phyloP scores from a whole-genome alignment of 768 basidiomycete genomes.

The Boletellus ananiceps region DNA sequence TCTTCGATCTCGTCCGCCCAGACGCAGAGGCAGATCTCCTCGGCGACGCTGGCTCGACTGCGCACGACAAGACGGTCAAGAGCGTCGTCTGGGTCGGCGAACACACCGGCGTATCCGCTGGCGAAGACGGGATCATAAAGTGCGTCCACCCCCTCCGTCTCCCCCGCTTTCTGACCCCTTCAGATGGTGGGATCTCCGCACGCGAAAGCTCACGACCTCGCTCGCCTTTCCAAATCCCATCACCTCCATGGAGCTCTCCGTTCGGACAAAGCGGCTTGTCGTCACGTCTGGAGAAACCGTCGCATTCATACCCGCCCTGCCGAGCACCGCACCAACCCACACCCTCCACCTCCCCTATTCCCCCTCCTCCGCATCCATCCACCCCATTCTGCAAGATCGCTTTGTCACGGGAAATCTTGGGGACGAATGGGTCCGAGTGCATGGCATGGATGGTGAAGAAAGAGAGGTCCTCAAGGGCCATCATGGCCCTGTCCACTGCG shows the following conservation, averaged over 20 bases:
- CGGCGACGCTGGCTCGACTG: slow-evolving; percentile 49
- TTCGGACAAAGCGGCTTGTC: slow-evolving; percentile 75
- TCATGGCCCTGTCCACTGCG: slow-evolving; percentile 94
- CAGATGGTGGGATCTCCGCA: slow-evolving; percentile 97
- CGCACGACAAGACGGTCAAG: slow-evolving; percentile 88
- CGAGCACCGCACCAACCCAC: slow-evolving; percentile 61
- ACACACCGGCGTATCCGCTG: slow-evolving; percentile 81
- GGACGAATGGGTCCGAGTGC: slow-evolving; percentile 96
- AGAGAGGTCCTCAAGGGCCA: slow-evolving; percentile 91
- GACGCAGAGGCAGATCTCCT: slow-evolving; percentile 87
- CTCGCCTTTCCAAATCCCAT: slow-evolving; percentile 75
- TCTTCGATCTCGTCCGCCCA: slow-evolving; percentile 85
- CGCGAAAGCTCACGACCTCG: slow-evolving; percentile 63
- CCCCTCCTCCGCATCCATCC: slow-evolving; percentile 92
- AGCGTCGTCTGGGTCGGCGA: slow-evolving; percentile 93
- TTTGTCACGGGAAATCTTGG: slow-evolving; percentile 87
- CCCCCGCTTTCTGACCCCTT: slow-evolving; percentile 13
- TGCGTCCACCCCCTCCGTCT: slow-evolving; percentile 30
- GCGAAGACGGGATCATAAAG: slow-evolving; percentile 91
- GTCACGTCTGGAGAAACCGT: slow-evolving; percentile 91
- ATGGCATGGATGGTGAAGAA: slow-evolving; percentile 88
- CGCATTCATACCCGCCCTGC: slow-evolving; percentile 79
- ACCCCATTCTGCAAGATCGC: slow-evolving; percentile 81
- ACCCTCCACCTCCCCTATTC: slow-evolving; percentile 77
- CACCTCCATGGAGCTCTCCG: slow-evolving; percentile 91